These are phyloP conservation scores for Pisolithus tinctorius DNA, from an alignment of 768 basidiomycete genomes.

Conservation along the genomic window DNA sequence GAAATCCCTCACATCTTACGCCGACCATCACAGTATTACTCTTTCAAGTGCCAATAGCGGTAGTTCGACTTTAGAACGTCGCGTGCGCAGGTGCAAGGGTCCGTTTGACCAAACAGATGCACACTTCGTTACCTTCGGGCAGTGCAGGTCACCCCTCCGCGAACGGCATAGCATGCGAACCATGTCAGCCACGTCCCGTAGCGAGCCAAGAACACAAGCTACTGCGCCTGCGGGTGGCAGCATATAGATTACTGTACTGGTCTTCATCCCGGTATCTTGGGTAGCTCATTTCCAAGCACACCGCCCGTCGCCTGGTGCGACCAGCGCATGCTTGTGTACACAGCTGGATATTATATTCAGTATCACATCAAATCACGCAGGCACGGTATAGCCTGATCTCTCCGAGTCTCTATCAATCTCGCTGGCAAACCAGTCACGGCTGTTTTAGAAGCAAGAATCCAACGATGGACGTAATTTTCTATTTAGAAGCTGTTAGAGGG, in stretches of 20 bases:
- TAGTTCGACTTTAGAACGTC: too few relatives aligned
- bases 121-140: constrained; percentile 14
- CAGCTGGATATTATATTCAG: too few relatives aligned
- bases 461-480: not conserved
- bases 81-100: not conserved
- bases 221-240: constrained; percentile 25
- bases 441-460: too few relatives aligned
- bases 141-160: constrained; percentile 11
- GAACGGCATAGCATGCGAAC: constrained; percentile 19
- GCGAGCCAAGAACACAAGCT: constrained; percentile 22
- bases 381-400: too few relatives aligned
- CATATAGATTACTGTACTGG: constrained; percentile 12
- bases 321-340: too few relatives aligned
- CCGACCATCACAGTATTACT: too few relatives aligned
- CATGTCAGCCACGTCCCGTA: constrained; percentile 17
- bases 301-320: not conserved
- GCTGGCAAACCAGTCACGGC: too few relatives aligned
- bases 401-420: too few relatives aligned
- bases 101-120: constrained; percentile 5
- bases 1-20: too few relatives aligned
- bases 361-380: too few relatives aligned
- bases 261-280: not conserved
- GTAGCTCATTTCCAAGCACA: not conserved
- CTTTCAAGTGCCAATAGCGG: too few relatives aligned
- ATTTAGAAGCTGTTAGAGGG: not conserved